Base-by-base conservation (phyloP, 192 early-diverging fungal species). In the Chytriomyces sp. region DNA sequence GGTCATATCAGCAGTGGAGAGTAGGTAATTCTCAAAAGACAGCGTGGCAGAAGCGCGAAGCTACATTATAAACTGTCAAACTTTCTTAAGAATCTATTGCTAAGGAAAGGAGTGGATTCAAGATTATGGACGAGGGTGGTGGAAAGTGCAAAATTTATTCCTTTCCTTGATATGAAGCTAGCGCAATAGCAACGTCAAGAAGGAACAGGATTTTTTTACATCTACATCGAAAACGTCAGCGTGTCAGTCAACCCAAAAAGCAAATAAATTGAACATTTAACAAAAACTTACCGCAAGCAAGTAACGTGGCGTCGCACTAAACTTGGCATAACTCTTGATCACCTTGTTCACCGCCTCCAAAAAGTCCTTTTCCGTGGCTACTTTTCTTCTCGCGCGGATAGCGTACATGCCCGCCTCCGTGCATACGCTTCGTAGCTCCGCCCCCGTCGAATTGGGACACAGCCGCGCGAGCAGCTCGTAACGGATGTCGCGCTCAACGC, bases 321-420 rank as follows among this genome's bases (percentile, higher is more conserved):
- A 99, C 88, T 75, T 69, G 70, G 94, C 93, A 74, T 99, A 99
- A 44, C 88, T 89, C 89, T 98, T 98, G 87, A 99, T 97, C 68
- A 99, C 98, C 89, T 99, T 99, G 85, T 98, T 95, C n/a, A 99
- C 96, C 25, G 96, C 86, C 78, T 99, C 96, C 83, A 99, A 88
- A 84, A 98, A 99, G 85, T 99, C 98, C 87, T 99, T 98, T 80
- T 99, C 98, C 26, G 95, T 98, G 22, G 98, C 96, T 19, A 98
- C 89, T 91, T 98, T 98, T 88, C 96, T 90, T 78, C 98, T 88
- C 58, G 94, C 92, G 12, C 98, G 88, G 72, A 99, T 99, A 1
- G 98, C 98, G 88, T 94, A 99, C 98, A 99, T 99, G 64, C 98
- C 98, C 5, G 98, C 96, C 82, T 99, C 98, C 33, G 98, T 99